phyloP scores from a whole-genome alignment of 2,329 filamentous ascomycete species.

The Trichothecium roseum region DNA sequence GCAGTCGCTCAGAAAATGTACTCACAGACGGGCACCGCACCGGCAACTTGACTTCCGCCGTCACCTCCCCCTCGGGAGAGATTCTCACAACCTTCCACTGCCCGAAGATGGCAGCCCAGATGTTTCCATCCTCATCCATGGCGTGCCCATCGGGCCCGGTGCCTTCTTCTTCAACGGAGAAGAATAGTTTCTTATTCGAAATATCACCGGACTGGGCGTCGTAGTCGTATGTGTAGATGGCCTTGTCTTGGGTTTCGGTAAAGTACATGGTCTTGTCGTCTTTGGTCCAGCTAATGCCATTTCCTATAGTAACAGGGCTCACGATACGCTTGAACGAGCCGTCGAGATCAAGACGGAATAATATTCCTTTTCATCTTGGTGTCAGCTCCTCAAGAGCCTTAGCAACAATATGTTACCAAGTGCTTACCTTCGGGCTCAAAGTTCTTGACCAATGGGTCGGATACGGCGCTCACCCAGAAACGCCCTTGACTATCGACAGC shows the following conservation, averaged over 20 bases:
- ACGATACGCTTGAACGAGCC: conserved; percentile 5
- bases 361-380: conserved; percentile 2
- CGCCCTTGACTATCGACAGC: conserved; percentile 8
- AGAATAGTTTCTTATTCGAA: conserved; percentile 6
- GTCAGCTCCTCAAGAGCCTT: neutral
- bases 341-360: conserved; percentile 8
- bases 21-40: conserved; percentile 8
- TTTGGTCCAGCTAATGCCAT: conserved; percentile 10
- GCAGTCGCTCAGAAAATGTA: neutral
- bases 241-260: conserved; percentile 6
- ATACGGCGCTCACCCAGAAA: conserved; percentile 9
- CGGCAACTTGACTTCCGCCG: conserved; percentile 7
- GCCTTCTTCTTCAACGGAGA: conserved; percentile 7
- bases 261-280: conserved; percentile 8
- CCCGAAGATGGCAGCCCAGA: conserved; percentile 10
- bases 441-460: conserved; percentile 6
- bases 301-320: conserved; percentile 6
- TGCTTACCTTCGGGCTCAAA: conserved; percentile 7
- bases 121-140: conserved; percentile 8
- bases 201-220: conserved; percentile 5
- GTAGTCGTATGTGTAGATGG: conserved; percentile 8
- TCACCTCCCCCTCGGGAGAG: conserved; percentile 8
- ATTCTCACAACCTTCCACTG: conserved; percentile 8
- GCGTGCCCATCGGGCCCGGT: conserved; percentile 9
- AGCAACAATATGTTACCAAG: too few species aligned